A percentile compares a stretch with the other conserved stretches of the same genome.
phyloP scores from a whole-genome alignment of 1,284 basidiomycete species.

The Heimioporus punctisporus region DNA sequence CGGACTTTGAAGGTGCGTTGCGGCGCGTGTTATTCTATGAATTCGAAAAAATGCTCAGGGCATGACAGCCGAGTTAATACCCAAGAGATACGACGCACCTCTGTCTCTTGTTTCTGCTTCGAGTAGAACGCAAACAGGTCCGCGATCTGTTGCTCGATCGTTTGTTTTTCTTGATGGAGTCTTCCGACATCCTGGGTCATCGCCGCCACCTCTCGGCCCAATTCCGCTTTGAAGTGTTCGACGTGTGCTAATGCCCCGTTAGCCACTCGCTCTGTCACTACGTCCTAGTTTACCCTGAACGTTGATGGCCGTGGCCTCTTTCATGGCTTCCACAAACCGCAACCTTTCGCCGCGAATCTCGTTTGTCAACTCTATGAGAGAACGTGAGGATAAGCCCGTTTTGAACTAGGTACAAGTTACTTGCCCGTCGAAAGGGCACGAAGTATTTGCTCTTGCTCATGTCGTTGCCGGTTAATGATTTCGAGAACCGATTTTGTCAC shows the following conservation, averaged over 20 bases:
- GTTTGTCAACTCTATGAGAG: slow-evolving; percentile 64
- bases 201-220: slow-evolving; percentile 70
- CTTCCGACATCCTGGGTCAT: slow-evolving; percentile 78
- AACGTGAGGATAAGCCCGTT: background rate
- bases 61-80: background rate
- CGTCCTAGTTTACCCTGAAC: slow-evolving; percentile 60
- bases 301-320: slow-evolving; percentile 85
- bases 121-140: slow-evolving; percentile 74
- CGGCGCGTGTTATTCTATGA: slow-evolving; percentile 29
- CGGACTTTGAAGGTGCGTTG: slow-evolving; percentile 17
- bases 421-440: slow-evolving; percentile 64
- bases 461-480: slow-evolving; percentile 66
- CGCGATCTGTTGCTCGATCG: slow-evolving; percentile 73
- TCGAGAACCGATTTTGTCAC: slow-evolving; percentile 60
- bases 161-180: slow-evolving; percentile 72
- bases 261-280: slow-evolving; percentile 1
- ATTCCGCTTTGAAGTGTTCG: slow-evolving; percentile 81
- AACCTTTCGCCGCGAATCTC: slow-evolving; percentile 86
- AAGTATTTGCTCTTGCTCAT: slow-evolving; percentile 71
- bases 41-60: background rate
- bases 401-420: slow-evolving; percentile 6
- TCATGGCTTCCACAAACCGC: slow-evolving; percentile 90
- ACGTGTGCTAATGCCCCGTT: slow-evolving; percentile 61
- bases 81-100: slow-evolving; percentile 28
- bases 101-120: slow-evolving; percentile 57